Evolutionary conservation across 179 eudicot genomes (phyloP), one percentile per base, ranked within the genome.

Genomic region (Vitellaria paradoxa): DNA sequence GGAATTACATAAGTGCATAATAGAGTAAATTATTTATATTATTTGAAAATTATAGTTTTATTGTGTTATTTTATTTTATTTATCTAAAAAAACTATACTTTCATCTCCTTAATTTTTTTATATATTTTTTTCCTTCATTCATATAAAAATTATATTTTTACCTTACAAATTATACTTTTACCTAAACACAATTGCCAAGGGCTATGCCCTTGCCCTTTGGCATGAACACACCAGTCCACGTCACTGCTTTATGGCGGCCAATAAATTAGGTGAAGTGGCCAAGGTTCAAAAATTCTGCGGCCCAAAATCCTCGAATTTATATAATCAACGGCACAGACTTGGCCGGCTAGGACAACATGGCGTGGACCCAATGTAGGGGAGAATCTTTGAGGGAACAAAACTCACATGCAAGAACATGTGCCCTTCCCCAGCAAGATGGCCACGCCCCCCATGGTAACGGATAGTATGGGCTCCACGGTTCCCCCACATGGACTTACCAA

Each of bases 401-500:
- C 64, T 72, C 75, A 72, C 75, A 72, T 72, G 75, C 49, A 59
- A 56, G 63, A 72, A 72, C 75, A 42, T 53, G 75, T 1, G 55
- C 55, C 9, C 12, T 53, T 71, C 15, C 0, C 42, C 12, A 2
- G 13, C 6, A 21, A 14, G 2, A 50, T 50, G 17, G 12, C 76
- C 37, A 18, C 67, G 12, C 12, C 66, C 59, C 20, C 67, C 63
- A 21, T 18, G 8, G 8, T n/a, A n/a, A 56, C 18, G 37, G 37
- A 47, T 3, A 18, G 56, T 24, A 70, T 59, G 60, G 60, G 12
- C 2, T 70, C 20, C n/a, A 3, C 13, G 11, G 40, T 21, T 3
- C 24, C 30, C 37, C 57, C 9, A 56, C 24, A 46, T n/a, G 5
- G 73, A n/a, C 8, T 6, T 49, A 6, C 2, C 2, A 30, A 30